A percentile compares a stretch with the other conserved stretches of the same genome.
phyloP scores from a whole-genome alignment of 148 eudicot species.

The Hydrangea macrophylla region DNA sequence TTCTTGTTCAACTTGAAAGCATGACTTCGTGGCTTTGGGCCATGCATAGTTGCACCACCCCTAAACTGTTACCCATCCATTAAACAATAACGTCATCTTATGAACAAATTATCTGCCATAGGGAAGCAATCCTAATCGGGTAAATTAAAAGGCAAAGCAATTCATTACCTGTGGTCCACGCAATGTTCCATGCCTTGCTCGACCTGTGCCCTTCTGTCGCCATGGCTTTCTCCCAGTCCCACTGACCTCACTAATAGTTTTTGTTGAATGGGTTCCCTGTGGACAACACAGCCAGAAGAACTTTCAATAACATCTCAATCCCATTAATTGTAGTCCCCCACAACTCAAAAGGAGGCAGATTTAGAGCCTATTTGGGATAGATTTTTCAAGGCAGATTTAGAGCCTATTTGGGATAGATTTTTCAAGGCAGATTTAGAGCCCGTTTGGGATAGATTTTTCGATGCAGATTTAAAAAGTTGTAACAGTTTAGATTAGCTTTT shows the following conservation, averaged over 20 bases:
- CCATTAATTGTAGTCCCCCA: not conserved
- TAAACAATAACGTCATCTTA: constrained; percentile 2
- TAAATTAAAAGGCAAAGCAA: not conserved
- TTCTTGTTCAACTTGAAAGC: constrained; percentile 87
- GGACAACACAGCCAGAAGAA: constrained; percentile 15
- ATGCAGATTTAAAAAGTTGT: too few relatives aligned
- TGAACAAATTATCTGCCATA: not conserved
- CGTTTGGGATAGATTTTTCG: too few relatives aligned
- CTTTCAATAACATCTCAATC: not conserved
- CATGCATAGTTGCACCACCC: constrained; percentile 83
- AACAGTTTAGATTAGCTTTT: too few relatives aligned
- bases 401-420: too few relatives aligned
- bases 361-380: too few relatives aligned
- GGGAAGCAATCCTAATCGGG: constrained; percentile 6
- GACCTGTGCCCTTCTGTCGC: constrained; percentile 79
- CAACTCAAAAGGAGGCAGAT: not conserved
- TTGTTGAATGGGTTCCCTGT: constrained; percentile 97
- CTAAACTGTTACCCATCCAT: constrained; percentile 58
- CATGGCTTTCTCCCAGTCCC: constrained; percentile 96
- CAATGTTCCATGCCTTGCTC: constrained; percentile 88
- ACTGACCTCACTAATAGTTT: constrained; percentile 95
- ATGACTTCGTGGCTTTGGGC: constrained; percentile 96
- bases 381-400: too few relatives aligned
- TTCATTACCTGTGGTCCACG: constrained; percentile 75
- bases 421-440: too few relatives aligned